Evolutionary conservation across 2,329 filamentous ascomycete genomes (phyloP).

Genomic region (Xylariaceae sp.): DNA sequence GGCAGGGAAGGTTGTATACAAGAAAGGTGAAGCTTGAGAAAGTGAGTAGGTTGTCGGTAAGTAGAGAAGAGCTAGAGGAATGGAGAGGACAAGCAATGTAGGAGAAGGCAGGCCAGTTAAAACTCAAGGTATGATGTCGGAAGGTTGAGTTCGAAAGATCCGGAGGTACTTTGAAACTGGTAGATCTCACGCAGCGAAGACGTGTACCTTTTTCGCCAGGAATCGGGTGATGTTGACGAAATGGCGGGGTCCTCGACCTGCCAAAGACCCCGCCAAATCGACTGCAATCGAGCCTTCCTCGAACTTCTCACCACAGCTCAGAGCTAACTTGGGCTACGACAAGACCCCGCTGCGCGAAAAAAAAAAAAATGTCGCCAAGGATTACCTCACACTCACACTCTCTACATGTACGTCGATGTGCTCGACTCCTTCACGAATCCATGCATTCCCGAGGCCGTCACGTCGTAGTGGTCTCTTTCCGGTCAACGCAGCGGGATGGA

Average conservation of each 20-base stretch:
- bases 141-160: neutral
- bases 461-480: too few species aligned
- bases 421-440: too few species aligned
- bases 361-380: constrained; percentile 1
- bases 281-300: too few species aligned
- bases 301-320: too few species aligned
- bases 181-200: neutral
- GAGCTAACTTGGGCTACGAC: too few species aligned
- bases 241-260: constrained; percentile 1
- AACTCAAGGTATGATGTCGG: neutral
- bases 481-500: too few species aligned
- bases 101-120: too few species aligned
- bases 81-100: neutral
- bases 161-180: neutral
- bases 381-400: neutral
- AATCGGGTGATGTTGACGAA: constrained; percentile 1
- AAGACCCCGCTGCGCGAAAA: constrained; percentile 1
- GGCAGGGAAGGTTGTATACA: neutral
- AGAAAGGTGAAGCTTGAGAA: neutral
- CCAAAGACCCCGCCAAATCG: neutral
- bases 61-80: neutral
- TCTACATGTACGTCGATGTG: neutral
- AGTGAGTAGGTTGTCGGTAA: neutral
- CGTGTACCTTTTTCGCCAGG: neutral
- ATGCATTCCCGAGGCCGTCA: too few species aligned